Evolutionary conservation across 2,329 filamentous ascomycete species (phyloP), one percentile per base, ranked within the genome.

Genomic region (Aspergillus sp.): DNA sequence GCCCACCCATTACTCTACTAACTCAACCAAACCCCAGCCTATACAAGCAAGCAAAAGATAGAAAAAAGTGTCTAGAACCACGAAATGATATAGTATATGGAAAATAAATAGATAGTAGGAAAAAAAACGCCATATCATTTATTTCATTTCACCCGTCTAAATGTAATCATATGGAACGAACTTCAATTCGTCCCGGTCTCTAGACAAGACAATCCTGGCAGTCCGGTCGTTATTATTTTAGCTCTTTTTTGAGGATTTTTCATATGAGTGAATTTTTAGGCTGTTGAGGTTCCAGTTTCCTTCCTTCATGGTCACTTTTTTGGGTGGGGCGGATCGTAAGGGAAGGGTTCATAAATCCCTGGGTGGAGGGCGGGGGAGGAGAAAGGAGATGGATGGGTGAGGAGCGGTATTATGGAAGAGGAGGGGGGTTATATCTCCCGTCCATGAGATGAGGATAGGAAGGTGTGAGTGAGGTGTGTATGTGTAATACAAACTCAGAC

Each of bases 401-500:
- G 13, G 6, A 28, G 25, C n/a, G 52, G 36, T 49, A 25, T 49
- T 49, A 49, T 48, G 45, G 21, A 28, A 36, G 32, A 36, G 32
- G 32, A 32, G 30, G 21, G 21, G 6, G 15, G 3, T 49, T 49
- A 15, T 7, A 3, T 49, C 21, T 45, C 45, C 12, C 32, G 32
- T 49, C 45, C 23, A 49, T 17, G 13, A 17, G 36, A 47, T n/a
- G 30, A 21, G n/a, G 17, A 8, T 7, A n/a, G 25, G 28, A 32
- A 25, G 36, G 32, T 19, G 28, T 13, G 43, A 23, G 39, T 10
- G n/a, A 13, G 43, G 12, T 45, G 39, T 21, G 25, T 36, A 23
- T 58, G 53, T 68, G 68, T 66, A 68, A 63, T 69, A 68, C 67
- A 69, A 67, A 69, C 65, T 68, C 66, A 65, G 62, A 66, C 67